Evolutionary conservation across 2,329 filamentous ascomycete species (phyloP), one percentile per base, ranked within the genome.

Genomic region (Cyclaneusma minus): DNA sequence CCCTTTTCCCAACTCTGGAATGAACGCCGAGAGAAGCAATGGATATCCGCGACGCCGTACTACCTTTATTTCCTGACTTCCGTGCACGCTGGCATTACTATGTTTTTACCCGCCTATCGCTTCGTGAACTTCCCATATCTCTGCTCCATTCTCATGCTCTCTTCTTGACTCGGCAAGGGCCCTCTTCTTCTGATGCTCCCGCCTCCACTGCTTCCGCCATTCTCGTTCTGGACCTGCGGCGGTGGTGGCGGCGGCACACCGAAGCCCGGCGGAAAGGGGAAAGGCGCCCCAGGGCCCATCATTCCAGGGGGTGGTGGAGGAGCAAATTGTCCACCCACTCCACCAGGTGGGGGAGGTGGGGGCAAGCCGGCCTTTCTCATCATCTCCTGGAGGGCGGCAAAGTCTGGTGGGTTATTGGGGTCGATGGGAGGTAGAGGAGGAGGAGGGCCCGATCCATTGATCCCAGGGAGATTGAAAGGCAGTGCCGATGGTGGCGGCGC

Each of bases 141-240:
- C 58, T 87, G 82, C 50, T 87, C 80, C 49, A 76, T 69, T 39
- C 74, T 68, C 39, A 91, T 52, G 39, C 79, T 85, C 47, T 89
- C 83, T 44, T 80, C 71, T 51, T 91, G 83, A 45, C 80, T 85
- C 0, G 83, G 83, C 22, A 92, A 52, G 6, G 80, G 82, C 5
- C 66, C 80, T 33, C 74, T 56, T 38, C 57, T 62, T 32, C 77
- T 62, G 11, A 70, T 48, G 23, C 47, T 47, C 13, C 49, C 54
- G 4, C 52, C 47, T 17, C 42, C 49, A 13, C 41, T 47, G 8
- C 48, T 51, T 40, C 48, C 41, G 30, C 51, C 43, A 31, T 40
- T 38, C 31, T 50, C 44, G 32, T 41, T 27, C 31, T 45, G 20
- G 35, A 36, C 11, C 12, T 55, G 50, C 35, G 58, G 46, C 29